phyloP scores from a whole-genome alignment of 202 grass and related monocot species.

The Panicum hallii region DNA sequence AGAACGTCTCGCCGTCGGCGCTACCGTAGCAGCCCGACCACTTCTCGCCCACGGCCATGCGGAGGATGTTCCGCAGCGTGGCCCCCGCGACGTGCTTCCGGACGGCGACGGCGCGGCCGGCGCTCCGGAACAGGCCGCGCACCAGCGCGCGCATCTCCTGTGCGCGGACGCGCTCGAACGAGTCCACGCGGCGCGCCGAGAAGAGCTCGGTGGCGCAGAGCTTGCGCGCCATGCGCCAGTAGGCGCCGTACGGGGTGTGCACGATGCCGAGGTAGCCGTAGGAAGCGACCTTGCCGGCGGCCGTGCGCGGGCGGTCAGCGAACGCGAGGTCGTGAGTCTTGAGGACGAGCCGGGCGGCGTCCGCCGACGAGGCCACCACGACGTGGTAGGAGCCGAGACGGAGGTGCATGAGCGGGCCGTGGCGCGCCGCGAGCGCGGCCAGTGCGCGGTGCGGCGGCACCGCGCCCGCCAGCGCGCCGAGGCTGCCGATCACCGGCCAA shows the following conservation, averaged over 20 bases:
- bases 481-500: conserved; percentile 55
- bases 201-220: conserved; percentile 69
- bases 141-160: conserved; percentile 46
- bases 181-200: conserved; percentile 42
- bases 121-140: not conserved
- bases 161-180: conserved; percentile 40
- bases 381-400: conserved; percentile 49
- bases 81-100: conserved; percentile 38
- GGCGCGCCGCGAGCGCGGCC: conserved; percentile 40
- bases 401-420: conserved; percentile 61
- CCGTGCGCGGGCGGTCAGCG: conserved; percentile 47
- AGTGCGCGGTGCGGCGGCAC: conserved; percentile 55
- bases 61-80: conserved; percentile 52
- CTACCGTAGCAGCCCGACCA: conserved; percentile 43
- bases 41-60: conserved; percentile 60
- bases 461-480: not conserved
- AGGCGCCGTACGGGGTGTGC: conserved; percentile 57
- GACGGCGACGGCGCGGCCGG: conserved; percentile 30
- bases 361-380: conserved; percentile 58
- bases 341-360: conserved; percentile 48
- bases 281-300: conserved; percentile 38
- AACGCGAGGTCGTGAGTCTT: conserved; percentile 60
- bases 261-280: conserved; percentile 58
- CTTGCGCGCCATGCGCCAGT: conserved; percentile 58
- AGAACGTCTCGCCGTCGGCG: conserved; percentile 58